Base-by-base conservation (phyloP, 176 grass and related monocot species). In the Calamus simplicifolius region DNA sequence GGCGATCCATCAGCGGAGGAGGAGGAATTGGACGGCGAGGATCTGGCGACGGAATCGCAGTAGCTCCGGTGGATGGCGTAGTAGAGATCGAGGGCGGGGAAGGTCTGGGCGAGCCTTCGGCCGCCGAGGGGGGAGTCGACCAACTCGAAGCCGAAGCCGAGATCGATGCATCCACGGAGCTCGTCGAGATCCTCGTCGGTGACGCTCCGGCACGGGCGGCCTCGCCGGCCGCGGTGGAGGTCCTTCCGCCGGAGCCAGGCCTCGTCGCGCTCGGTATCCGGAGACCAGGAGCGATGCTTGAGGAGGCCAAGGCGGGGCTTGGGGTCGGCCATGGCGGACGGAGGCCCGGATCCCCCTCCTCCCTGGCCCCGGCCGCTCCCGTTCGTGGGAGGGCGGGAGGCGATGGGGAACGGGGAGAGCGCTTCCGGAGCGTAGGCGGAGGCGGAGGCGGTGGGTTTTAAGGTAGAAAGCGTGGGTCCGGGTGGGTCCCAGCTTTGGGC, bases 281-380 rank as follows among this genome's bases (percentile, higher is more conserved):
- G 90, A 29, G 90, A 95, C 90, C 85, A 95, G 15, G 90, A 89
- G 31, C 82, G 84, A 68, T 89, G 85, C 70, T 95, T 95, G 66
- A 70, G 73, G 29, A 95, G 66, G 1, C 79, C 82, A 18, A 69
- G 14, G 5, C 5, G 2, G 29, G 29, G 4, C 5, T 54, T 31
- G 19, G 31, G 30, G 12, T 6, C 14, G 18, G 58, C 50, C 28
- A 43, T 43, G 35, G 35, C 35, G 8, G 6, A 43, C 35, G 3
- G 1, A 13, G 35, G 35, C 5, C 59, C 18, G 48, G 5, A 6
- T 21, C 19, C 12, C 18, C 23, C 25, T 14, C 69, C 48, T 57
- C 57, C 57, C 4, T 48, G 35, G 27, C 56, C 48, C 48, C 10
- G 51, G n/a, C 35, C 10, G 10, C 35, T 43, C 35, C 35, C 2